These are phyloP conservation scores for Claviceps spartinae DNA, from an alignment of 2,329 filamentous ascomycete genomes.

Conservation along the genomic window DNA sequence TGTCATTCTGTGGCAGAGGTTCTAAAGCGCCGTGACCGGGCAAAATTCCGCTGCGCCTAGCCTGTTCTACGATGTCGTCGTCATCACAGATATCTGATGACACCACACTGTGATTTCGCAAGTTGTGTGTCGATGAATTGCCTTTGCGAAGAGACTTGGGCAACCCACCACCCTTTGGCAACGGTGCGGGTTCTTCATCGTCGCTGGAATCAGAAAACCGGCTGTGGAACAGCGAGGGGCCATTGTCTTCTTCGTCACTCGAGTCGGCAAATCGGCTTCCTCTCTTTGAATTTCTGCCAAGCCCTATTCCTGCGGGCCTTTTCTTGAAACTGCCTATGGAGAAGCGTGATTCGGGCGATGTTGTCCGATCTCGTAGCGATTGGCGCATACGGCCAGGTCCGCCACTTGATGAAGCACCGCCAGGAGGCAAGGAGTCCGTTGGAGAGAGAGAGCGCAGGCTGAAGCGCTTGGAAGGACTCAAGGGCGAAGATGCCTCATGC, in stretches of 20 bases:
- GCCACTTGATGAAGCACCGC: conserved; percentile 2
- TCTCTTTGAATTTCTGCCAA: conserved; percentile 25
- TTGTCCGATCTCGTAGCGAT: conserved; percentile 27
- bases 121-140: conserved; percentile 4
- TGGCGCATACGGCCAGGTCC: conserved; percentile 26
- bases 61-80: conserved; percentile 30
- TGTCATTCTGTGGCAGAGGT: conserved; percentile 10
- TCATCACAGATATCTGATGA: conserved; percentile 49
- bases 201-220: conserved; percentile 37
- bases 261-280: conserved; percentile 47
- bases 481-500: conserved; percentile 13
- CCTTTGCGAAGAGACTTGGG: conserved; percentile 18
- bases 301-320: conserved; percentile 20
- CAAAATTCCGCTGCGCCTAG: conserved; percentile 6
- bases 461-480: conserved; percentile 41
- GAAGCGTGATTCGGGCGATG: conserved; percentile 25
- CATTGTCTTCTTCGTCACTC: conserved; percentile 41
- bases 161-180: conserved; percentile 19
- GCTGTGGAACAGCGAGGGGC: conserved; percentile 30
- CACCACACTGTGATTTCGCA: conserved; percentile 11
- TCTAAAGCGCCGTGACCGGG: conserved; percentile 27
- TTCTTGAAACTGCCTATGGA: conserved; percentile 27
- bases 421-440: conserved; percentile 21
- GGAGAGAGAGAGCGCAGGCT: conserved; percentile 61
- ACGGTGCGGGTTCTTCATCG: conserved; percentile 8